Conservation (phyloP, 1,139 yeast species). For the Pichia sp. region DNA sequence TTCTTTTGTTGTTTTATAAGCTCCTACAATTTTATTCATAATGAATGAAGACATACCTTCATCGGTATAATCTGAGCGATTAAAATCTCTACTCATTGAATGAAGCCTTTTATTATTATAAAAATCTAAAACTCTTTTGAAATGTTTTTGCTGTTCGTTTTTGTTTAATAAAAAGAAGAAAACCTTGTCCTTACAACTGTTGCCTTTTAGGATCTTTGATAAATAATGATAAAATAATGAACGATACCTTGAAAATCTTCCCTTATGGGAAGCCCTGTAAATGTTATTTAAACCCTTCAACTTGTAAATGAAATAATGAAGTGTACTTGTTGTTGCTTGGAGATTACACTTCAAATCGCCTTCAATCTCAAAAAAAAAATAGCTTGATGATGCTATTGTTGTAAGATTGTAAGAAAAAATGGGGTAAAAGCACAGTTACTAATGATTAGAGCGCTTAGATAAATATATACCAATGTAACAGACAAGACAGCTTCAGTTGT, state of each 20-base stretch:
- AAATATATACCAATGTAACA: too few relatives aligned
- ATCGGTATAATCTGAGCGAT: constrained; percentile 13
- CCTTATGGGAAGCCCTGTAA: constrained; percentile 10
- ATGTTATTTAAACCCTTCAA: constrained; percentile 6
- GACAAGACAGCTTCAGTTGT: too few relatives aligned
- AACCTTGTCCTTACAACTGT: constrained; percentile 24
- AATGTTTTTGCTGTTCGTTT: constrained; percentile 18
- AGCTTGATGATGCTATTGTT: too few relatives aligned
- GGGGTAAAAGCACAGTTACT: too few relatives aligned
- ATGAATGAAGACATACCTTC: constrained; percentile 21
- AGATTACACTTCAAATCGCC: too few relatives aligned
- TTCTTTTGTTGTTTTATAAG: constrained; percentile 27
- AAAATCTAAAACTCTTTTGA: constrained; percentile 4
- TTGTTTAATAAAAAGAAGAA: constrained; percentile 23
- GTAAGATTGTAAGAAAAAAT: too few relatives aligned
- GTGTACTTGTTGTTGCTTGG: not conserved
- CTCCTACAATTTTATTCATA: constrained; percentile 23
- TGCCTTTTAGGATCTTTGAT: constrained; percentile 1
- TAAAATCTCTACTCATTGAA: not conserved
- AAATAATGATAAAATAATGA: constrained; percentile 6
- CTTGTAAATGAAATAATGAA: not conserved
- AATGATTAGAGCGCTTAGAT: too few relatives aligned
- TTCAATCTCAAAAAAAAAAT: too few relatives aligned
- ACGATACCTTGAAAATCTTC: constrained; percentile 4
- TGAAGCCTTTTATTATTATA: not conserved